Base-by-base conservation (phyloP, 139 green algal genomes). In the Asterochloris sp. region DNA sequence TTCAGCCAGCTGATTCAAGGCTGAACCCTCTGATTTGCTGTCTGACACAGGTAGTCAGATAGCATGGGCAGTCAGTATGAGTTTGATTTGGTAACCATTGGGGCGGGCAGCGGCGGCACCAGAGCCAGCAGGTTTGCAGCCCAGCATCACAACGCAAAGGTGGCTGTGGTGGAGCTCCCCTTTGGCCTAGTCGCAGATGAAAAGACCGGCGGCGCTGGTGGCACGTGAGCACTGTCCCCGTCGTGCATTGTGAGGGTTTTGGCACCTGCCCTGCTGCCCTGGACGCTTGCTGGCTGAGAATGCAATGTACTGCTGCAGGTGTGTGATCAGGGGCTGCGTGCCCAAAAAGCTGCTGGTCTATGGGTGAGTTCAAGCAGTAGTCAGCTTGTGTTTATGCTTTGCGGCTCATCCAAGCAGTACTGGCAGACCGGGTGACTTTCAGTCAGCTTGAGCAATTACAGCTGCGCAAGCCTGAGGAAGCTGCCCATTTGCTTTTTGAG, bases 261-360 rank as follows among this genome's bases (percentile, higher is more conserved):
- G 93, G 23, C 81, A 93, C 69, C 85, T 91, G 66, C 89, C 91
- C 61, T 95, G 92, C 81, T 89, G 11, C 21, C 38, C 12, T 26
- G 11, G 23, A 47, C 24, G 24, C 21, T 69, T 80, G 60, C 14
- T 17, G 23, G 47, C 73, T 27, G n/a, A 62, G 21, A 64, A 19
- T 78, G 74, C 47, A 16, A 13, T 16, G 14, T 60, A 73, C 24
- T 62, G 61, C 28, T 63, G 19, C 76, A 97, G 90, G 15, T 98
- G 97, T 86, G 97, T 99, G 23, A 94, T 99, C 83, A 91, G 97
- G 13, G 97, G 97, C 54, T 99, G 97, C 87, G 97, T 99, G 73
- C 97, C 97, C 29, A 99, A 99, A 89, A 99, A 99, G 91, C 91
- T 99, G 12, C 91, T 99, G 75, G 96, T 99, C 78, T 99, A 97